Evolutionary conservation across 2,329 filamentous ascomycete genomes (phyloP), one percentile per base, ranked within the genome.

Genomic region (Neoarthrinium moseri): DNA sequence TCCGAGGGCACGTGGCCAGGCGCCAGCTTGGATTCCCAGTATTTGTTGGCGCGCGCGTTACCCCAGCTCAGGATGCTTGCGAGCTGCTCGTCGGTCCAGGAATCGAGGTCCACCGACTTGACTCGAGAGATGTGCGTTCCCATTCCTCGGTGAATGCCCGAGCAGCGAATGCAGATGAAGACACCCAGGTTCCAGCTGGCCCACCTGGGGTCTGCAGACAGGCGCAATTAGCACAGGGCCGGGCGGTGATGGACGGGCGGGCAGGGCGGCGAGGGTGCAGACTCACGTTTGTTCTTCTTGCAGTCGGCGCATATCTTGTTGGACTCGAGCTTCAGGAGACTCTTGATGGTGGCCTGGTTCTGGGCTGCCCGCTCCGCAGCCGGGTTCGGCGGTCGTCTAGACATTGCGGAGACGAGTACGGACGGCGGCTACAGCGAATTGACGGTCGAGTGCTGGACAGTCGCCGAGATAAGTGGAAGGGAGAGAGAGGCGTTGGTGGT

Each of bases 241-340:
- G 36, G 50, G 22, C 47, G 23, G 21, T 34, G 21, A 47, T 43
- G n/a, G n/a, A 32, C 12, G 21, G 6, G 33, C 13, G 41, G 33
- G 20, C 23, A 33, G 30, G 15, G 6, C 21, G 8, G 26, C 27
- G 8, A 18, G n/a, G 3, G 15, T 22, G 36, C 24, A 23, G 27
- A 73, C 86, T 56, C 70, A 95, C 91, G 94, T 70, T 97, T 99
- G 77, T 97, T 99, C 67, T 87, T 85, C 78, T 99, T 99, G 82
- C 94, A 99, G 70, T 99, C 94, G 50, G 92, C 90, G 77, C 94
- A 99, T 64, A 88, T 83, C 76, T 99, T 99, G 75, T 99, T 99
- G 52, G 84, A 75, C 64, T 97, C 92, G 57, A 99, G 74, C 74
- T 97, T 99, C 66, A 97, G 77, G 57, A 99, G 81, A 64, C 82